Percentiles rank a stretch among this genome's conserved stretches.
These are phyloP conservation scores for Lentinula aciculospora DNA, from an alignment of 768 basidiomycete genomes.

Conservation along the genomic window DNA sequence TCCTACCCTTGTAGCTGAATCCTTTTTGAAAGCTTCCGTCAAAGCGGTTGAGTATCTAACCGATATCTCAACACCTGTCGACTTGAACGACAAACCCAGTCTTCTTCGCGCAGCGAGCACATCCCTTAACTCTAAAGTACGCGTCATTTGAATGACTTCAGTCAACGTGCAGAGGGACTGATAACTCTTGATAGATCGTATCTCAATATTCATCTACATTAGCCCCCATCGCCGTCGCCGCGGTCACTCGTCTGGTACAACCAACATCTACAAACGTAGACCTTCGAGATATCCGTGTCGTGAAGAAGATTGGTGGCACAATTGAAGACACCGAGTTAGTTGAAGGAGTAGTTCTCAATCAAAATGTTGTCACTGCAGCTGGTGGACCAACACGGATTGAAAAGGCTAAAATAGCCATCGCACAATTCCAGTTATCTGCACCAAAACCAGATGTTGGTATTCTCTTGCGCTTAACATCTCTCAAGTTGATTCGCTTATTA, in stretches of 20 bases:
- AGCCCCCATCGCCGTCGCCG: slow-evolving; percentile 97
- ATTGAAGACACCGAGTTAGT: slow-evolving; percentile 98
- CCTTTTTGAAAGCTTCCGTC: slow-evolving; percentile 86
- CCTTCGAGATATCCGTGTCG: slow-evolving; percentile 90
- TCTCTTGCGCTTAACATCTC: not conserved
- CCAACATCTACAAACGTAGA: slow-evolving; percentile 92
- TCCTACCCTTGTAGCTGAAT: slow-evolving; percentile 94
- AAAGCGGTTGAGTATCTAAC: slow-evolving; percentile 94
- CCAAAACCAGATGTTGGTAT: slow-evolving; percentile 94
- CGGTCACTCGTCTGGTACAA: slow-evolving; percentile 87
- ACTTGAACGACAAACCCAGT: slow-evolving; percentile 80
- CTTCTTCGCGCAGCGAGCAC: slow-evolving; percentile 92
- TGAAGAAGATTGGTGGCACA: slow-evolving; percentile 98
- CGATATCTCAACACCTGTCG: slow-evolving; percentile 88
- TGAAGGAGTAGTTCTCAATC: slow-evolving; percentile 96
- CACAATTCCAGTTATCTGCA: slow-evolving; percentile 96
- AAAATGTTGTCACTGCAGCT: slow-evolving; percentile 85
- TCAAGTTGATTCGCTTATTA: slow-evolving; percentile 22
- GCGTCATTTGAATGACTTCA: slow-evolving; percentile 5
- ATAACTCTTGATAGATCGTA: slow-evolving; percentile 63
- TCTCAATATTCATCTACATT: slow-evolving; percentile 98
- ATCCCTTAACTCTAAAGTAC: slow-evolving; percentile 91
- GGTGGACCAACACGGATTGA: slow-evolving; percentile 94
- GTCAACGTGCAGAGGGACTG: not conserved
- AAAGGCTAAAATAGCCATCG: slow-evolving; percentile 96